Percentiles rank a stretch among this genome's conserved stretches.
These are phyloP conservation scores for Apiospora aurea DNA, from an alignment of 2,329 filamentous ascomycete species.

Conservation along the genomic window DNA sequence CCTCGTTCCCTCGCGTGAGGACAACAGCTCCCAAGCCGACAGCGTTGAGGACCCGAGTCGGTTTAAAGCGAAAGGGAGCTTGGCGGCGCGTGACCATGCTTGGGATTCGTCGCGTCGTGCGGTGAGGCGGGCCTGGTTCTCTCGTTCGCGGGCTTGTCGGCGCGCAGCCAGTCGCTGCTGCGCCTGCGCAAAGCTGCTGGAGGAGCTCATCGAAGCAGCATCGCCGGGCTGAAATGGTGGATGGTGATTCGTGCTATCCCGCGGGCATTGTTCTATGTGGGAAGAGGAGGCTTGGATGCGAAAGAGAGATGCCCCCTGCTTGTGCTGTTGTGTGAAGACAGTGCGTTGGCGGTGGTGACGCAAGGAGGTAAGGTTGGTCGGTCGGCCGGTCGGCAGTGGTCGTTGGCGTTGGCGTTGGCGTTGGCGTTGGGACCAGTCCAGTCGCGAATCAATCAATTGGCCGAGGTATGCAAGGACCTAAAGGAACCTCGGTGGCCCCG, in stretches of 20 bases:
- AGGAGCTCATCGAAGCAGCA: slow-evolving; percentile 23
- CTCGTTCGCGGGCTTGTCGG: slow-evolving; percentile 76
- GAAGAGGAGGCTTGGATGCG: not conserved
- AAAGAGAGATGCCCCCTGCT: not conserved
- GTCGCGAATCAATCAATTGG: slow-evolving; percentile 12
- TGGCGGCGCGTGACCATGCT: slow-evolving; percentile 62
- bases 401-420: not conserved
- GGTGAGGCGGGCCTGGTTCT: slow-evolving; percentile 63
- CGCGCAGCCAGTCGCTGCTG: slow-evolving; percentile 86
- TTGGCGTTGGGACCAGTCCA: not conserved
- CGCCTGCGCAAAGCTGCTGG: slow-evolving; percentile 80
- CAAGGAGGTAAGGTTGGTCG: not conserved
- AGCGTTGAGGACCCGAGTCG: slow-evolving; percentile 57
- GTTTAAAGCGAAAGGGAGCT: slow-evolving; percentile 69
- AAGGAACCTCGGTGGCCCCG: slow-evolving; percentile 9
- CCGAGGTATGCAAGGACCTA: not conserved
- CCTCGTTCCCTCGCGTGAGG: slow-evolving; percentile 77
- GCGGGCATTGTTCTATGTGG: not conserved
- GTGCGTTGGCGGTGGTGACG: not conserved
- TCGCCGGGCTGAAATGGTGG: slow-evolving; percentile 3
- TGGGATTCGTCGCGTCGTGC: slow-evolving; percentile 60
- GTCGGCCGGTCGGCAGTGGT: not conserved
- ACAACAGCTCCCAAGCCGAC: slow-evolving; percentile 73
- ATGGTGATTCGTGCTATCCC: slow-evolving; percentile 1
- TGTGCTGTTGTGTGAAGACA: not conserved